Evolutionary conservation across 2,329 filamentous ascomycete species (phyloP).

Genomic region (Botrytis tulipae): DNA sequence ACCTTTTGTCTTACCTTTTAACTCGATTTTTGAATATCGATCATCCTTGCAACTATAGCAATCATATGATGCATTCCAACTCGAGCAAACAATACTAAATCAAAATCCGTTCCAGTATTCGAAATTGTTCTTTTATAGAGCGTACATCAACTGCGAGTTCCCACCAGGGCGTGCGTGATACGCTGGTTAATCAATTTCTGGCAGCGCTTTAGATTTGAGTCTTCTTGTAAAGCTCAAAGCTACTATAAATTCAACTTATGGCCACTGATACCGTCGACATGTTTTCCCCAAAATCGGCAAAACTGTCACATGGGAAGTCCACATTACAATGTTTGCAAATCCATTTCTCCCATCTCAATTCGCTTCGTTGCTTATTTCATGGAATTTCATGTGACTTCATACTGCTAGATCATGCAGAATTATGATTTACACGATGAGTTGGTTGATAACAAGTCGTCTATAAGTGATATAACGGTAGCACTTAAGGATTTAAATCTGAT

Average conservation of each 20-base stretch:
- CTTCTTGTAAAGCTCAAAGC: neutral
- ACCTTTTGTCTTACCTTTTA: neutral
- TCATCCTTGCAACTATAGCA: neutral
- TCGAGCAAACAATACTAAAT: neutral
- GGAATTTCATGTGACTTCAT: neutral
- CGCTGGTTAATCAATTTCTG: neutral
- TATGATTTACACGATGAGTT: no score
- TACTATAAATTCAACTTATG: neutral
- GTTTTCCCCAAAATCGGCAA: accelerated
- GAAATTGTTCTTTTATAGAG: no score
- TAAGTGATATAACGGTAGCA: no score
- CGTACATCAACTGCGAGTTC: no score
- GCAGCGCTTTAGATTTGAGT: neutral
- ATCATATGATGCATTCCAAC: neutral
- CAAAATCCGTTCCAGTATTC: neutral
- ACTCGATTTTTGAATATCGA: neutral
- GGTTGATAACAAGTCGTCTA: no score
- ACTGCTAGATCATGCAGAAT: neutral
- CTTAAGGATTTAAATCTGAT: no score
- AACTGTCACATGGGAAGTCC: neutral
- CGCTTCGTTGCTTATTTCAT: no score
- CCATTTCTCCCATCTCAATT: neutral
- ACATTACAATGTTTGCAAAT: neutral
- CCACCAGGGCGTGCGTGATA: no score
- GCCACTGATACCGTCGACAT: neutral